Evolutionary conservation across 495 filamentous ascomycete species (phyloP).

Genomic region (Annulohypoxylon moriforme): DNA sequence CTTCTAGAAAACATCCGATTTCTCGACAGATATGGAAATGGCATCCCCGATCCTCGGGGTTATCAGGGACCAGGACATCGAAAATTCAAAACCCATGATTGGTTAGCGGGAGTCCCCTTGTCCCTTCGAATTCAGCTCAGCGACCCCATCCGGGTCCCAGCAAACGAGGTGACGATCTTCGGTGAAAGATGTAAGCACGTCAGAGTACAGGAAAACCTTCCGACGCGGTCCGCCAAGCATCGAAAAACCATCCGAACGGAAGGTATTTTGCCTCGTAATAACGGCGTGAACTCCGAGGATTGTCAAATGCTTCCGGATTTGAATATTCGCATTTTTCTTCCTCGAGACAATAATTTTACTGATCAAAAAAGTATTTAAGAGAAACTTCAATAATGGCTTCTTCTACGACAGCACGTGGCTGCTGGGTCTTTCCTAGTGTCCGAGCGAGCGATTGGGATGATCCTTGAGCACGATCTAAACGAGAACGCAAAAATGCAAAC

Average conservation of each 20-base stretch:
- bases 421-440: neutral
- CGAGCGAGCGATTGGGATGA: neutral
- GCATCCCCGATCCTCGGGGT: neutral
- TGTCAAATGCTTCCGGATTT: neutral
- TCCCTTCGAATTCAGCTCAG: neutral
- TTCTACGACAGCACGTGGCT: neutral
- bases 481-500: conserved; percentile 15
- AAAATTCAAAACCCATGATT: conserved; percentile 3
- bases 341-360: neutral
- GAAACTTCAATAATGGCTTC: neutral
- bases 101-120: conserved; percentile 1
- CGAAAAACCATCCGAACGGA: conserved; percentile 35
- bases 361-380: conserved; percentile 4
- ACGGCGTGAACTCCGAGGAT: conserved; percentile 5
- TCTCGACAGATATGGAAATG: conserved; percentile 8
- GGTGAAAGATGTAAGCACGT: neutral
- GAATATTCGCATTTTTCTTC: neutral
- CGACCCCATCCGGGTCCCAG: neutral
- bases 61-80: neutral
- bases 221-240: conserved; percentile 1
- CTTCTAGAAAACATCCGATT: conserved; percentile 20
- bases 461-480: neutral
- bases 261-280: conserved; percentile 15
- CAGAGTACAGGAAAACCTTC: conserved; percentile 26
- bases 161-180: neutral